Evolutionary conservation across 768 basidiomycete species (phyloP), one percentile per base, ranked within the genome.

Genomic region (Hypholoma fasciculare): DNA sequence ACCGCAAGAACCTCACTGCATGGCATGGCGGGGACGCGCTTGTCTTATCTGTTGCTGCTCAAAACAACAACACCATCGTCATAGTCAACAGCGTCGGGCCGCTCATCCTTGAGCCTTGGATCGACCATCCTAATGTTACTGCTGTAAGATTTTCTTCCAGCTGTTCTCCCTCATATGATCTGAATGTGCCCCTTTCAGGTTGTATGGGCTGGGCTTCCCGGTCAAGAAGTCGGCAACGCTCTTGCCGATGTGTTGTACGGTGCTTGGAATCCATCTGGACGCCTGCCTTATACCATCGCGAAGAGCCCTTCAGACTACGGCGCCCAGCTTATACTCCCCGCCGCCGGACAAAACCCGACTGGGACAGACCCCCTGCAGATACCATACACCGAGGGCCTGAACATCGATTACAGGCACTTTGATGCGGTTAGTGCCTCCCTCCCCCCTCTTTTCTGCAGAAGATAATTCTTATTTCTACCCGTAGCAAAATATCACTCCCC

Each of bases 261-360:
- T 2, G 74, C 72, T 26, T 85, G 80, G 71, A 90, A 88, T 64
- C 88, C 89, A 0, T 84, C 83, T 19, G 89, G 85, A 7, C 76
- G 84, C 27, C 71, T 92, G 16, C 88, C 90, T 0, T 92, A 88
- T 67, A 91, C 90, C 4, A 89, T 91, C 62, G 88, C 89, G 30
- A 87, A 86, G 72, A 65, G 74, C 17, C 48, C 68, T 1, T 64
- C 71, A 9, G 89, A 91, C 66, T 90, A 90, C 66, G 65, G 82
- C 11, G 82, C 86, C 0, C 78, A 81, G 55, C 65, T 83, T 8
- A 63, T 78, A 11, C 62, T 72, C 7, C 78, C 76, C 5, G 79
- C 74, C 12, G 65, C 67, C 27, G 63, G 67, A 1, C 59, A 66
- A 9, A 57, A 57, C 23, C 56, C 56, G 13, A 57, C 36, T n/a